Conservation (phyloP, 2,329 filamentous ascomycete genomes). For the Amphichorda felina region DNA sequence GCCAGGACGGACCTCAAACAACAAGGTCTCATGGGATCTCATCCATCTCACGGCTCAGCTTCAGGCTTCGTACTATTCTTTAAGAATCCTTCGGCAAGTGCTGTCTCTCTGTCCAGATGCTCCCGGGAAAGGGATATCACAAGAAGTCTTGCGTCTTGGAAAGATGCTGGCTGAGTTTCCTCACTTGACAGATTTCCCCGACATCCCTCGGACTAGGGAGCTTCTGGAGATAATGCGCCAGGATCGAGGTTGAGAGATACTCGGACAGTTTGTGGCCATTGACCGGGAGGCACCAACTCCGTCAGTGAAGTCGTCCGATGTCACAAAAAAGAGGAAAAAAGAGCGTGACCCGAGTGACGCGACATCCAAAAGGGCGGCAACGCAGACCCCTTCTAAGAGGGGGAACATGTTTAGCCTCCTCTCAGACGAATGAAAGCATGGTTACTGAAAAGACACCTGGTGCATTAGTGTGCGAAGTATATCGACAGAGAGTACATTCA, state of each 20-base stretch:
- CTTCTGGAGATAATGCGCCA: not conserved
- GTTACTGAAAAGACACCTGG: not conserved
- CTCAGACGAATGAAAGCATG: slow-evolving; percentile 4
- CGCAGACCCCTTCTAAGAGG: not conserved
- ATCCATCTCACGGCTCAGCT: slow-evolving; percentile 51
- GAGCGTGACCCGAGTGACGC: not conserved
- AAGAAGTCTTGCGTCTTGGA: slow-evolving; percentile 2
- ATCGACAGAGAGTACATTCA: too few relatives aligned
- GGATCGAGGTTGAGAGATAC: not conserved
- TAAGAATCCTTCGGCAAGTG: slow-evolving; percentile 25
- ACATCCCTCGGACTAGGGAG: slow-evolving; percentile 1
- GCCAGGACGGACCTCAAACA: not conserved
- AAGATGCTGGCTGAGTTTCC: slow-evolving; percentile 13
- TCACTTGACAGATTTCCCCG: slow-evolving; percentile 11
- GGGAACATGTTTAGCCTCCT: slow-evolving; percentile 14
- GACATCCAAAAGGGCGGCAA: slow-evolving; percentile 5
- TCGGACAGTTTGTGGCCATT: not conserved
- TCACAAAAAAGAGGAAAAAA: not conserved
- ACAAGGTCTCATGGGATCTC: slow-evolving; percentile 34
- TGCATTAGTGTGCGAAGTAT: too few relatives aligned
- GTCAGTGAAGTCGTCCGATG: too few relatives aligned
- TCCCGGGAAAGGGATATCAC: slow-evolving; percentile 2
- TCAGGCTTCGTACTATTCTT: slow-evolving; percentile 31
- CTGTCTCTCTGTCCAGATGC: slow-evolving; percentile 8
- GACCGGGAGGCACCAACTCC: not conserved